Conservation (phyloP, 1,284 basidiomycete species). For the Gomphus bonarii region DNA sequence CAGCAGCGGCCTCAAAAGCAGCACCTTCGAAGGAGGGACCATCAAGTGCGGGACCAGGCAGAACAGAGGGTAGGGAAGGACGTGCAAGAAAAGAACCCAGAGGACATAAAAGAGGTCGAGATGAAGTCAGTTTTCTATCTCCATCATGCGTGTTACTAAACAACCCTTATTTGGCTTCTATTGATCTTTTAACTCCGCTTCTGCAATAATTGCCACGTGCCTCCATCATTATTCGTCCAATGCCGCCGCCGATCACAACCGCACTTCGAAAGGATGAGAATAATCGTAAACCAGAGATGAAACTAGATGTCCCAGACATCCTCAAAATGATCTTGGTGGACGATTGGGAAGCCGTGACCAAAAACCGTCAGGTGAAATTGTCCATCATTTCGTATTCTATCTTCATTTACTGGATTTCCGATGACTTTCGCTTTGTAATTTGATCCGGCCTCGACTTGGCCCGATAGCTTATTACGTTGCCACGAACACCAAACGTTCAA, state of each 20-base stretch:
- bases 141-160: background rate
- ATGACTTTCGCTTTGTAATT: no score
- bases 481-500: slow-evolving; percentile 73
- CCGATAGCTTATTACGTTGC: slow-evolving; percentile 77
- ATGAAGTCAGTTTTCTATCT: slow-evolving; percentile 14
- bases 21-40: slow-evolving; percentile 17
- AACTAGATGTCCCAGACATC: slow-evolving; percentile 79
- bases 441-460: background rate
- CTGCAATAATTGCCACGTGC: background rate
- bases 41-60: slow-evolving; percentile 22
- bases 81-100: slow-evolving; percentile 21
- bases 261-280: slow-evolving; percentile 41
- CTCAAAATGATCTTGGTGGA: slow-evolving; percentile 90
- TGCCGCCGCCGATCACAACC: background rate
- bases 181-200: background rate
- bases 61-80: slow-evolving; percentile 28
- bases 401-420: background rate
- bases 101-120: slow-evolving; percentile 19
- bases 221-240: background rate
- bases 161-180: background rate
- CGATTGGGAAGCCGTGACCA: slow-evolving; percentile 97
- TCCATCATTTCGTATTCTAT: background rate
- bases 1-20: slow-evolving; percentile 26
- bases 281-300: slow-evolving; percentile 79
- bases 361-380: slow-evolving; percentile 70